Evolutionary conservation across 106 monocot genomes (phyloP).

Genomic region (Apostasia shenzhenica): DNA sequence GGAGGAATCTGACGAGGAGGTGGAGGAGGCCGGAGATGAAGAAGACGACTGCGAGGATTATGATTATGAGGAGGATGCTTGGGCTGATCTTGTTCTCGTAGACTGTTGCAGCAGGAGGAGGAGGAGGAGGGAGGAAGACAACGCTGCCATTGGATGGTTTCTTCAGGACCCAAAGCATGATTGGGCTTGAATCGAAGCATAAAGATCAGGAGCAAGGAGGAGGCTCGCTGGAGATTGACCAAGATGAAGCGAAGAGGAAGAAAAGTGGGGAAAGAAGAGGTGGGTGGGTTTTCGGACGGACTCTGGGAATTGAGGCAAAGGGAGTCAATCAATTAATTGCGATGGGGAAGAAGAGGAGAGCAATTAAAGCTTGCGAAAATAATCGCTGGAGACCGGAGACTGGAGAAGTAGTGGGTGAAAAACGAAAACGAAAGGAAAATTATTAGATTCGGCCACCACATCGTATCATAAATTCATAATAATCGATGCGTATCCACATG

Average conservation of each 20-base stretch:
- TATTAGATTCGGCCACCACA: no score
- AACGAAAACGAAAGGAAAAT: no score
- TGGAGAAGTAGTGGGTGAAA: no score
- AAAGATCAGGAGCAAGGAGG: neutral
- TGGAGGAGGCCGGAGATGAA: conserved; percentile 77
- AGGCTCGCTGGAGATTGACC: neutral
- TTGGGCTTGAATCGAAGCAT: neutral
- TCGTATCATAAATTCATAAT: no score
- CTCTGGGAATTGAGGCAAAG: neutral
- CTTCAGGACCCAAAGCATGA: conserved; percentile 2
- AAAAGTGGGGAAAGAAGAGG: neutral
- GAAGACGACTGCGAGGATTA: conserved; percentile 68
- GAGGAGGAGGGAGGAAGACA: conserved; percentile 12
- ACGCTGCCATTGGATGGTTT: neutral
- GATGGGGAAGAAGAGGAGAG: neutral
- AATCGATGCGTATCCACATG: no score
- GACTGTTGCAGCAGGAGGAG: neutral
- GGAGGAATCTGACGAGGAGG: conserved; percentile 62
- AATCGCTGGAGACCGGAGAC: neutral
- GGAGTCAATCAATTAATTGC: conserved; percentile 6
- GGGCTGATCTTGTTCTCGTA: conserved; percentile 62
- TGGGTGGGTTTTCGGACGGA: conserved; percentile 1
- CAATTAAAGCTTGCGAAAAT: conserved; percentile 3
- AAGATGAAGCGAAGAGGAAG: neutral
- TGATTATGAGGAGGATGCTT: conserved; percentile 56